Evolutionary conservation across 169 alveolate species (phyloP).

Genomic region (Eimeria praecox): DNA sequence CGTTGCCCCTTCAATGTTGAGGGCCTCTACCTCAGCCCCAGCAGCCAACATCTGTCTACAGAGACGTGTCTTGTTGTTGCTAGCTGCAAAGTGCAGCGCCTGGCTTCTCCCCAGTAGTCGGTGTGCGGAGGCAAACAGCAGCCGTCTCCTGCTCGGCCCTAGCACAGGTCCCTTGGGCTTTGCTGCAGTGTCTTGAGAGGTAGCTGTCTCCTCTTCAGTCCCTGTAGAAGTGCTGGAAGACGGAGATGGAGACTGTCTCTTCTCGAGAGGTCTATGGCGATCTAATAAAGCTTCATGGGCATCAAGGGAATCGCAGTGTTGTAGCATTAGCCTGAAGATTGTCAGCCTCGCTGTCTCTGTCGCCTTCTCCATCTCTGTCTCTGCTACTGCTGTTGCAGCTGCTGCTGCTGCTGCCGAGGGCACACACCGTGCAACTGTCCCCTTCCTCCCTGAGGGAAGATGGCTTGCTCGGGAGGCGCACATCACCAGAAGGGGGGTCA

Average conservation of each 20-base stretch:
- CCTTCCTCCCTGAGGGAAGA: neutral
- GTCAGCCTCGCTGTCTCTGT: slow-evolving; percentile 7
- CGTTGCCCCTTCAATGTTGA: slow-evolving; percentile 92
- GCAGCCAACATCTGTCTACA: slow-evolving; percentile 89
- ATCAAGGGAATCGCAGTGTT: slow-evolving; percentile 30
- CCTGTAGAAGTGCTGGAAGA: neutral
- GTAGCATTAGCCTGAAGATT: slow-evolving; percentile 43
- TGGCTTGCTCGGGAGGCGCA: slow-evolving; percentile 29
- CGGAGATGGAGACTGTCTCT: neutral
- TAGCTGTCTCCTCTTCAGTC: neutral
- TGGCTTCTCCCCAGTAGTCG: slow-evolving; percentile 89
- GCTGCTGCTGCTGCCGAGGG: neutral
- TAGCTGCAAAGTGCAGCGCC: slow-evolving; percentile 92
- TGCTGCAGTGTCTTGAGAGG: neutral
- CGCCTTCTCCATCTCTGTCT: neutral
- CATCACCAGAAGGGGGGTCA: slow-evolving; percentile 89
- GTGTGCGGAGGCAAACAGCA: slow-evolving; percentile 89
- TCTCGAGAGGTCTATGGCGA: neutral
- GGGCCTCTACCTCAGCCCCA: slow-evolving; percentile 87
- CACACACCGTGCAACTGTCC: too few relatives aligned
- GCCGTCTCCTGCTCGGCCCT: slow-evolving; percentile 22
- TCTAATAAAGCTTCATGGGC: neutral
- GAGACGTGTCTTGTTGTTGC: slow-evolving; percentile 89
- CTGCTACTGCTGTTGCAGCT: neutral
- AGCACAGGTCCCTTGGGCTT: neutral